Evolutionary conservation across 805 yeast species (phyloP), one percentile per base, ranked within the genome.

Genomic region (Danielia oregonensis): DNA sequence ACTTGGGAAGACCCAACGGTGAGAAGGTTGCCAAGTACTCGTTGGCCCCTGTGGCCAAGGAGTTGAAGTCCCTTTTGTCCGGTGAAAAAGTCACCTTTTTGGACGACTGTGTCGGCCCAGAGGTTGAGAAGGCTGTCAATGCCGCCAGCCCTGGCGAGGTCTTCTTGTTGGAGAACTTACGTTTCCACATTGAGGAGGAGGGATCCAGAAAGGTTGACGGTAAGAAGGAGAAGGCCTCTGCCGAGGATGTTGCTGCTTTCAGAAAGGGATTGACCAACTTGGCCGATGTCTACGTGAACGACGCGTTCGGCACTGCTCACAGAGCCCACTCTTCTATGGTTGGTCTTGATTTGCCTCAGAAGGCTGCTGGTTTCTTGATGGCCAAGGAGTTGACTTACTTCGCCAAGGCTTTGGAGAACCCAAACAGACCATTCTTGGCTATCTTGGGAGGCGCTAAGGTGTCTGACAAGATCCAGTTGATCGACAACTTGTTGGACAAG

Each of bases 301-400:
- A 93, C 32, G 52, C 52, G 21, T 93, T 93, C 59, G 98, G 98
- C 67, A 93, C 98, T 46, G 97, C 97, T 39, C 99, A 93, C 84
- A 87, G 98, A 78, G 98, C 98, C 46, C 98, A 93, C 77, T 88
- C 97, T 36, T 93, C 98, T 31, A 91, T 93, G 89, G 99, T 93
- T 57, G 99, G 99, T 61, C 76, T 93, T 55, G 89, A 91, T 54
- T 78, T 87, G 56, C 89, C 94, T 47, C 89, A 87, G 73, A 85
- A 93, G 72, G 99, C 97, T 56, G 84, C 97, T 49, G 99, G 99
- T 68, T 94, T 91, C 95, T 75, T 93, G 58, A 83, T 93, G 86
- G 82, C 89, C 63, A 93, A 93, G 79, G 99, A 93, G 74, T 82
- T 93, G 67, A 81, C 82, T 63, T 93, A 85, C 81, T 93, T 93